Conservation (phyloP, 2,329 filamentous ascomycete genomes). For the Ophiostoma montium region DNA sequence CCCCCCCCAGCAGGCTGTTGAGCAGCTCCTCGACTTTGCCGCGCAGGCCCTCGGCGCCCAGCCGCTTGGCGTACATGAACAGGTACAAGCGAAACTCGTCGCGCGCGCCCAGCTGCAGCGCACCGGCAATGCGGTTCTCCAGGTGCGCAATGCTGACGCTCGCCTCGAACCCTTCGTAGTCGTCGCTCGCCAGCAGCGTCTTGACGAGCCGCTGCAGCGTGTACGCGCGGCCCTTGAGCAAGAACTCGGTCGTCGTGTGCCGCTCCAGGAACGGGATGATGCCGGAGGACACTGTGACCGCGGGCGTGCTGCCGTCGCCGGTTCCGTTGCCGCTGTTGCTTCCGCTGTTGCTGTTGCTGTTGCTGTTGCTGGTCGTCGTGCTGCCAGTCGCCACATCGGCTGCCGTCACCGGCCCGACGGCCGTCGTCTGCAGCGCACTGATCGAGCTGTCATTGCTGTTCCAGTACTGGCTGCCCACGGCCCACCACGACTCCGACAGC, state of each 20-base stretch:
- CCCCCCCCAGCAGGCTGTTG: slow-evolving; percentile 64
- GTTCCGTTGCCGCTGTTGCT: too few relatives aligned
- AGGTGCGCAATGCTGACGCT: slow-evolving; percentile 86
- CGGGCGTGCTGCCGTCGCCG: slow-evolving; percentile 35
- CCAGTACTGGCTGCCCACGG: slow-evolving; percentile 96
- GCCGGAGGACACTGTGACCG: slow-evolving; percentile 71
- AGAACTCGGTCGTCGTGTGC: slow-evolving; percentile 83
- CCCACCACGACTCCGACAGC: slow-evolving; percentile 96
- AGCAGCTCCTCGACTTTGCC: slow-evolving; percentile 88
- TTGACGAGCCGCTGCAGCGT: slow-evolving; percentile 87
- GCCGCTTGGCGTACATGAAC: slow-evolving; percentile 95
- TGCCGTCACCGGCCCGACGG: slow-evolving; percentile 43
- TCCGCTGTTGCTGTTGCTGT: too few relatives aligned
- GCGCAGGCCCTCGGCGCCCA: slow-evolving; percentile 77
- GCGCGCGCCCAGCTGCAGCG: slow-evolving; percentile 66
- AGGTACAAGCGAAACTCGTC: slow-evolving; percentile 92
- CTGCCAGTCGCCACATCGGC: slow-evolving; percentile 19
- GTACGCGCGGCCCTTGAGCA: slow-evolving; percentile 84
- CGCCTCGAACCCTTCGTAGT: slow-evolving; percentile 83
- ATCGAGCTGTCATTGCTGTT: slow-evolving; percentile 90
- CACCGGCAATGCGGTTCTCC: slow-evolving; percentile 85
- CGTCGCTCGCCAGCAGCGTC: slow-evolving; percentile 71
- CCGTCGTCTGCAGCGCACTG: slow-evolving; percentile 61
- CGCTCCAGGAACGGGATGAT: slow-evolving; percentile 88
- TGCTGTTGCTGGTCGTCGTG: not conserved